Base-by-base conservation (phyloP, 257 asterid genomes). In the Avicennia marina region DNA sequence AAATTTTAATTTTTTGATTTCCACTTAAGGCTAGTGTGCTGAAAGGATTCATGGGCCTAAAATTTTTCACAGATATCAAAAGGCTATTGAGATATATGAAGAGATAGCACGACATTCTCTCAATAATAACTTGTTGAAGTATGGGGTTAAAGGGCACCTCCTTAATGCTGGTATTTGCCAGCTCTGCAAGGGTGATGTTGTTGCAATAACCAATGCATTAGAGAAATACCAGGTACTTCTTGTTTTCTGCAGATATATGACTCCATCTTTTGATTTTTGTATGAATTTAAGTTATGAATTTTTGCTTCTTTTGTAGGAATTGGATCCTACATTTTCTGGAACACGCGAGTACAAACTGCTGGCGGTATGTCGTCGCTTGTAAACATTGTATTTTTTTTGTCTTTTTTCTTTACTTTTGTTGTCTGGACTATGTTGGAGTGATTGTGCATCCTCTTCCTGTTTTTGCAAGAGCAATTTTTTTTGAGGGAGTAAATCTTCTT, bases 141-240 rank as follows among this genome's bases (percentile, higher is more conserved):
- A 91, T 75, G 98, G 97, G 68, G 98, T 84, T 60, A 91, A 81
- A 78, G 97, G 97, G 55, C 95, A 88, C 76, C 97, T 91, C 70
- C 98, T 91, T 41, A 91, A 91, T 75, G 97, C 98, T 75, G 98
- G 98, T 36, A 81, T 91, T 65, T 91, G 98, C 77, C 95, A 91
- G 73, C 94, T 91, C 36, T 91, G 98, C 75, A 88, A 76, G 69
- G 90, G 83, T 49, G 98, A 91, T 78, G 83, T 78, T 73, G 95
- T 91, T 70, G 95, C 95, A 16, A 86, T 91, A 64, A 77, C 61
- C 71, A 91, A 91, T 58, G 98, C 98, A 20, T 68, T 91, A 67
- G 98, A 88, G 74, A 80, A 67, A 65, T 93, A 93, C 70, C 90
- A 91, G 96, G 98, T 87, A 57, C 56, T 12, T 59, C 40, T 47